Evolutionary conservation across 495 filamentous ascomycete genomes (phyloP).

Genomic region (Talaromyces stipitatus): DNA sequence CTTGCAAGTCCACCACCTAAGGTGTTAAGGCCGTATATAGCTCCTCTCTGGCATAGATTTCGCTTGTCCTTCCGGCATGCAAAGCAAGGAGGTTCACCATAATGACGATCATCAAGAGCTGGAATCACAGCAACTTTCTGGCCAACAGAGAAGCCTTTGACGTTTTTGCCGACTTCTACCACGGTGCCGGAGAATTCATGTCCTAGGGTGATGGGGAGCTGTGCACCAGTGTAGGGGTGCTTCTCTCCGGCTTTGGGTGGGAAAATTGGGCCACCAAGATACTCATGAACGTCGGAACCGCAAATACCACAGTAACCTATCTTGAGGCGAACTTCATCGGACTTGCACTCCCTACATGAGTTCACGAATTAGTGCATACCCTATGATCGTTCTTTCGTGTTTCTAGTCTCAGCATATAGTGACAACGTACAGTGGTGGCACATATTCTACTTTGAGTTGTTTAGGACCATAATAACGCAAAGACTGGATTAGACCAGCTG

Average conservation of each 20-base stretch:
- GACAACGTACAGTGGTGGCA: neutral
- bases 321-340: constrained; percentile 25
- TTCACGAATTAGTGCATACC: neutral
- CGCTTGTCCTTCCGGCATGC: neutral
- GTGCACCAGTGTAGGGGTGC: constrained; percentile 42
- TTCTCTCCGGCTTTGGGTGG: constrained; percentile 26
- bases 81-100: neutral
- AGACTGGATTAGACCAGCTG: neutral
- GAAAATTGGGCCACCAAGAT: constrained; percentile 32
- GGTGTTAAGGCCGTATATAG: neutral
- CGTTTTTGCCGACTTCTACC: neutral
- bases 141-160: neutral
- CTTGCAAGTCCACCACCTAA: constrained; percentile 49
- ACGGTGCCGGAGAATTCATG: constrained; percentile 41
- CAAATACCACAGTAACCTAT: constrained; percentile 13
- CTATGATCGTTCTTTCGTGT: neutral
- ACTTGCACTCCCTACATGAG: neutral
- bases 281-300: constrained; percentile 41
- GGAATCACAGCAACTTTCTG: neutral
- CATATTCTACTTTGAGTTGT: neutral
- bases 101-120: neutral
- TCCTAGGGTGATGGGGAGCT: constrained; percentile 41
- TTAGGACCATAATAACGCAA: neutral
- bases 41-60: neutral
- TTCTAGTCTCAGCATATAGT: neutral